A percentile compares a stretch with the other conserved stretches of the same genome.
Evolutionary conservation across 2,329 filamentous ascomycete genomes (phyloP).

Genomic region (Colletotrichum incanum): DNA sequence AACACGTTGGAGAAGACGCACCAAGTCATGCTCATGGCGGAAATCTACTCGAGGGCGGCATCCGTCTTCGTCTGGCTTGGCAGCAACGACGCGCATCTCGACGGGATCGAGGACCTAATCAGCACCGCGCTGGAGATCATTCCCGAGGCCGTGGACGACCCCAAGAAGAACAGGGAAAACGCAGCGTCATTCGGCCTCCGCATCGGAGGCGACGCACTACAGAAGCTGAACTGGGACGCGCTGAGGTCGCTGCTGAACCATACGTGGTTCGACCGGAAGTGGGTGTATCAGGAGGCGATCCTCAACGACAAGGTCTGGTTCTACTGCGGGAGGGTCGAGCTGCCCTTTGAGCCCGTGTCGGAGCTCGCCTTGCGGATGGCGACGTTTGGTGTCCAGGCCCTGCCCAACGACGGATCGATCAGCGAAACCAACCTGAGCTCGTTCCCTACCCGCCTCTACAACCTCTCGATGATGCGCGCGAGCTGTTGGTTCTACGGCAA

Average conservation of each 20-base stretch:
- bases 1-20: conserved; percentile 39
- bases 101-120: background rate
- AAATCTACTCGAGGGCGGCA: conserved; percentile 38
- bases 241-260: conserved; percentile 4
- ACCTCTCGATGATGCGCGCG: conserved; percentile 27
- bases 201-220: too few species aligned
- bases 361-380: conserved; percentile 20
- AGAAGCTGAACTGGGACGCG: background rate
- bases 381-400: conserved; percentile 2
- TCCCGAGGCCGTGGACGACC: conserved; percentile 18
- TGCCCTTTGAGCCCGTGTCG: conserved; percentile 9
- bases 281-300: conserved; percentile 25
- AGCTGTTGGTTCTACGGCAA: conserved; percentile 21
- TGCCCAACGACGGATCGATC: background rate
- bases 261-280: conserved; percentile 26
- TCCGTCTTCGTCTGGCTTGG: conserved; percentile 43
- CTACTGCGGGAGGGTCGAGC: conserved; percentile 19
- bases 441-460: conserved; percentile 6
- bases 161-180: conserved; percentile 1
- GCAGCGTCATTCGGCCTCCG: background rate
- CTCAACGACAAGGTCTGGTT: conserved; percentile 14
- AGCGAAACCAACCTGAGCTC: conserved; percentile 6
- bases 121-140: background rate
- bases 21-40: conserved; percentile 43
- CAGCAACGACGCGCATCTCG: background rate